Conservation (phyloP, 2,329 filamentous ascomycete genomes). For the Pseudogymnoascus sp. region DNA sequence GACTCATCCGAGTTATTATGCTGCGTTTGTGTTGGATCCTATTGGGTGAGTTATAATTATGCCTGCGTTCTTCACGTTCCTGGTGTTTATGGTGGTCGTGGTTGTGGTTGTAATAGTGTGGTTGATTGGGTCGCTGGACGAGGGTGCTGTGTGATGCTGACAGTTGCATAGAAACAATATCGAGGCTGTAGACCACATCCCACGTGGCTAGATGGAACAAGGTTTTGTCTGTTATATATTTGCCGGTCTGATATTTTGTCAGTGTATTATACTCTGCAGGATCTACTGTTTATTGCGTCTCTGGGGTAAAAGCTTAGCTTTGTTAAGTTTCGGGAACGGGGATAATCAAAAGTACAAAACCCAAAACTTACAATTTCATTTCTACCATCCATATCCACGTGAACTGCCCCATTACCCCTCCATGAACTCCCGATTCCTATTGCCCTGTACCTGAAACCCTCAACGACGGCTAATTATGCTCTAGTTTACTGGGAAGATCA, state of each 20-base stretch:
- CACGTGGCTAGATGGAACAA: background rate
- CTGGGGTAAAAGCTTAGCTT: background rate
- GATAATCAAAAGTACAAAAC: background rate
- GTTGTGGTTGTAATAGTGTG: background rate
- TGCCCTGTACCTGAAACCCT: background rate
- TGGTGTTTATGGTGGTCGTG: background rate
- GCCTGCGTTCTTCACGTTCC: background rate
- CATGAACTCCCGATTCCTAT: background rate
- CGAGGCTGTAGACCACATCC: background rate
- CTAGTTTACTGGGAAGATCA: background rate
- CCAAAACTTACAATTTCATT: background rate
- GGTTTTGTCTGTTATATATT: too few species aligned
- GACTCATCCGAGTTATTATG: background rate
- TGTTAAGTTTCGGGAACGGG: background rate
- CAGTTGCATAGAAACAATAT: background rate
- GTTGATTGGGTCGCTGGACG: too few species aligned
- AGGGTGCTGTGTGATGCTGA: background rate
- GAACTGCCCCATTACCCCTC: background rate
- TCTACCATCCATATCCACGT: background rate
- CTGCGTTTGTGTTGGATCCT: background rate
- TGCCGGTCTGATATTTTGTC: background rate
- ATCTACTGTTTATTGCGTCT: background rate
- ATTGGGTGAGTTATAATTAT: background rate
- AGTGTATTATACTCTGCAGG: background rate
- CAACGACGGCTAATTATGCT: background rate